Percentiles rank a stretch among this genome's conserved stretches.
Evolutionary conservation across 2,329 filamentous ascomycete species (phyloP).

Genomic region (Hypoxylon rubiginosum): DNA sequence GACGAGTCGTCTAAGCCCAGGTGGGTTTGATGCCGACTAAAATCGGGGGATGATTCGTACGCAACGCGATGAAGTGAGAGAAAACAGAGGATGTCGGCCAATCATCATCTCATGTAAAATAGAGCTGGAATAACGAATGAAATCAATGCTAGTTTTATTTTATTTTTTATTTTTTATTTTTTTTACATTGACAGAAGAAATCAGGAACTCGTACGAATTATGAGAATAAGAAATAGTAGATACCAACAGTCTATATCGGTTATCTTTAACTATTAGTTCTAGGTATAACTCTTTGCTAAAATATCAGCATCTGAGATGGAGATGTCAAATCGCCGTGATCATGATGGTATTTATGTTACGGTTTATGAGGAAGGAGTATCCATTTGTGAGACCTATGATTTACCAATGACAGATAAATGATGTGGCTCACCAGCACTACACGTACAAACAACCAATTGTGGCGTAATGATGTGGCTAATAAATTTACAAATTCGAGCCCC

Average conservation of each 20-base stretch:
- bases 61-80: slow-evolving; percentile 17
- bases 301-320: too few species aligned
- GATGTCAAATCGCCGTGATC: too few species aligned
- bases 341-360: too few species aligned
- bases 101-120: slow-evolving; percentile 3
- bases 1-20: slow-evolving; percentile 49
- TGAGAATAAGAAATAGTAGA: not conserved
- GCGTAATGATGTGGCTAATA: slow-evolving; percentile 9
- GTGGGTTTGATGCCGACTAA: slow-evolving; percentile 23
- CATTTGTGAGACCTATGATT: too few species aligned
- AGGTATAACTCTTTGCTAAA: too few species aligned
- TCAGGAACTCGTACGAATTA: not conserved
- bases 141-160: too few species aligned
- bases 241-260: not conserved
- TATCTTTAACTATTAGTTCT: too few species aligned
- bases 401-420: not conserved
- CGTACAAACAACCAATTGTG: not conserved
- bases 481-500: slow-evolving; percentile 21
- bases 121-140: not conserved
- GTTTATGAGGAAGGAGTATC: too few species aligned
- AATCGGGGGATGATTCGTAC: slow-evolving; percentile 27
- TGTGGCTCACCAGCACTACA: not conserved
- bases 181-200: too few species aligned
- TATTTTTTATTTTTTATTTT: too few species aligned
- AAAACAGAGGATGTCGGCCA: slow-evolving; percentile 14